Conservation (phyloP, 2,329 filamentous ascomycete genomes). For the Aspergillus sp. region DNA sequence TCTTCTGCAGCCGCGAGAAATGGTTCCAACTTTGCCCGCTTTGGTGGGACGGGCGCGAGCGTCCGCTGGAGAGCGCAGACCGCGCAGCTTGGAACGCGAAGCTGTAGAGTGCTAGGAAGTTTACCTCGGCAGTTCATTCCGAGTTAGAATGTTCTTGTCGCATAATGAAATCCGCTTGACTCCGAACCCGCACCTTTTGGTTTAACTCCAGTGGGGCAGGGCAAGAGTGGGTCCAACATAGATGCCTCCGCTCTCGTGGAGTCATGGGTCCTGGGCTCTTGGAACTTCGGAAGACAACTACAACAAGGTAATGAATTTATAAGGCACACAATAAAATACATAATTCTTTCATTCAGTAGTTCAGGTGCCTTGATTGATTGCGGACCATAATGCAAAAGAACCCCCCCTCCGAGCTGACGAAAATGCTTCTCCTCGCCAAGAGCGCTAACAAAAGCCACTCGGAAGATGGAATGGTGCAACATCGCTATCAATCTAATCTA, state of each 20-base stretch:
- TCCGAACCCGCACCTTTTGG: not conserved
- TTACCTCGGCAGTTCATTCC: not conserved
- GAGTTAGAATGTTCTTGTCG: not conserved
- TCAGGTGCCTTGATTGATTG: not conserved
- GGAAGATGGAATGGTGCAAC: not conserved
- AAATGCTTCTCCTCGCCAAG: not conserved
- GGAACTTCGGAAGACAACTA: no score
- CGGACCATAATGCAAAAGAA: not conserved
- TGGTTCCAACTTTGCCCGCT: constrained; percentile 64
- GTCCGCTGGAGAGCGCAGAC: constrained; percentile 46
- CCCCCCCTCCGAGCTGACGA: not conserved
- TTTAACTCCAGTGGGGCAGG: not conserved
- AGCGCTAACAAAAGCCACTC: not conserved
- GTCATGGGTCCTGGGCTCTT: no score
- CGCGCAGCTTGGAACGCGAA: constrained; percentile 50
- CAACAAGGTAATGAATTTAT: no score
- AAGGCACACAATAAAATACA: no score
- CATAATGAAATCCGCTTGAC: not conserved
- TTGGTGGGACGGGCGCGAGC: constrained; percentile 50
- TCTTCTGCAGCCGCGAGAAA: constrained; percentile 63
- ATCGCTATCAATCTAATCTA: constrained; percentile 19
- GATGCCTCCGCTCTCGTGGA: not conserved
- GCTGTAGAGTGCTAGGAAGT: constrained; percentile 29
- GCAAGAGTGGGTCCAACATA: not conserved
- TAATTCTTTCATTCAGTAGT: no score